Base-by-base conservation (phyloP, 1,284 basidiomycete species). In the Malassezia psittaci region DNA sequence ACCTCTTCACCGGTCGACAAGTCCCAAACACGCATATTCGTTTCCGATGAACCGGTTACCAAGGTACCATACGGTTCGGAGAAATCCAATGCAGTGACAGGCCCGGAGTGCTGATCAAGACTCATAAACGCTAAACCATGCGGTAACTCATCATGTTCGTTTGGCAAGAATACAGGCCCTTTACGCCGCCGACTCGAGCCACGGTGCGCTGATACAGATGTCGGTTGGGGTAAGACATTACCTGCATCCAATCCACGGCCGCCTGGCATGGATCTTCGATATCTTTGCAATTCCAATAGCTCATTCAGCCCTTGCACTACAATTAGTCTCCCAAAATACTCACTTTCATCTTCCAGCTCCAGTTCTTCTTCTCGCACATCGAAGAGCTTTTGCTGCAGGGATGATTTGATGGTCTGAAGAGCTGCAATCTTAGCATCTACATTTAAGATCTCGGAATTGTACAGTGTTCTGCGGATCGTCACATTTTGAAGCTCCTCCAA, bases 51-150 rank as follows among this genome's bases (percentile, higher is more conserved):
- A 0, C 67, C 60, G 44, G 84, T 88, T 48, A 98, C 89, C 32
- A 96, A 82, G 11, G 85, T 87, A 35, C 90, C 93, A 68, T 98
- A 98, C 10, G 93, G 93, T 72, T 96, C 90, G 16, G 89, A 90
- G 72, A 96, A 90, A 77, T 98, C 93, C 36, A 98, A 81, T 1
- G 89, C 85, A 0, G 85, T 85, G 68, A 98, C 84, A 1, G 90
- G 86, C 0, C 83, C 83, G 0, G 82, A 78, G 69, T 96, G 90
- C 35, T 82, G 83, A 34, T 83, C 80, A 35, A 96, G 79, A 3
- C 88, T 88, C 90, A 99, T 96, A 78, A 99, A 99, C 5, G 93
- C 93, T 4, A 96, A 84, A 3, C 88, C 89, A 6, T 85, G 83
- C 5, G 93, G 94, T 52, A 99, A 79, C 54, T 96, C 90, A 67